Base-by-base conservation (phyloP, 177 flowering plant species). In the Vitis hybrid region DNA sequence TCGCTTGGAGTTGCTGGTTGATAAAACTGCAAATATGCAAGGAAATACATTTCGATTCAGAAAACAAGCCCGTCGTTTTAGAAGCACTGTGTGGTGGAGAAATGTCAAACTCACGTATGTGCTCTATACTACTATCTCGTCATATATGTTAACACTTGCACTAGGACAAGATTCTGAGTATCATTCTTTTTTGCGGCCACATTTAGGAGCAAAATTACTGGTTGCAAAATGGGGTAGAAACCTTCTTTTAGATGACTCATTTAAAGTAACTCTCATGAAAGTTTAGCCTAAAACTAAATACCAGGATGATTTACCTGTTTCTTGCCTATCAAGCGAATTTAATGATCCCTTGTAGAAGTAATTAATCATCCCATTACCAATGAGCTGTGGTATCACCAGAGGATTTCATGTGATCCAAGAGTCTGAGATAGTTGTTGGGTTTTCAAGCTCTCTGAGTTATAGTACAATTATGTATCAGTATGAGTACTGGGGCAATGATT, bases 81-180 rank as follows among this genome's bases (percentile, higher is more conserved):
- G 86, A 80, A 93, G 71, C 83, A 81, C 91, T 21, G 88, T 87
- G 8, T 94, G 99, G 99, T 91, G 97, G 99, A 89, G 90, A 87
- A 94, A 94, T 76, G 93, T 87, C 76, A 94, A 91, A 78, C 96
- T 94, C 60, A 84, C 82, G 98, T 94, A 90, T 75, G 97, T 79
- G 63, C 8, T 62, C 62, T 62, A 15, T 52, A 17, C 57, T 55
- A n/a, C 32, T 14, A 63, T 18, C 17, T 64, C 45, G 32, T 30
- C 32, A 30, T 30, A 30, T 30, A 30, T 32, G 5, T 64, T 64
- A 11, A 5, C 30, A 19, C 21, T 39, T 66, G 32, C 23, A 48
- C 49, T 62, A 21, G 56, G 56, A 19, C 14, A 1, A 56, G 13
- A 10, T 59, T 4, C 23, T 11, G 14, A 5, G 45, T 6, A 18